Conservation (phyloP, 2,329 filamentous ascomycete genomes). For the Pseudogymnoascus sp. region DNA sequence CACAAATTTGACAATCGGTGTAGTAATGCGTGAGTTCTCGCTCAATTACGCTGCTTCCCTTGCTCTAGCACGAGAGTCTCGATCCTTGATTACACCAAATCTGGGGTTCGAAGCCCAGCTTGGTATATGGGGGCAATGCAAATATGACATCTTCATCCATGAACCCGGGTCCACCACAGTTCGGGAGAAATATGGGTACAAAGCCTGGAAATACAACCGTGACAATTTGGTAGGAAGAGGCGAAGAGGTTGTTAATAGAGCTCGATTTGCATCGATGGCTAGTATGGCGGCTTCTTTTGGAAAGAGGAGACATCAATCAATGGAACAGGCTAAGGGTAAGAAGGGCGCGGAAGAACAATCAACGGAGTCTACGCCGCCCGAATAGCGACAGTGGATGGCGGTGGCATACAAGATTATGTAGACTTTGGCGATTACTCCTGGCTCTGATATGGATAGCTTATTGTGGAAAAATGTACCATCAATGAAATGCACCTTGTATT, state of each 20-base stretch:
- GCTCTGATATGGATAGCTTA: too few species aligned
- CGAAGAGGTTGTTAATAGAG: constrained; percentile 13
- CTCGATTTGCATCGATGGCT: constrained; percentile 11
- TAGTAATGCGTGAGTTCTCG: constrained; percentile 20
- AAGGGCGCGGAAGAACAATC: not conserved
- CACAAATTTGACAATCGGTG: not conserved
- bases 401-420: not conserved
- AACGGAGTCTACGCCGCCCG: not conserved
- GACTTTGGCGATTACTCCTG: not conserved
- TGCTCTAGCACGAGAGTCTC: constrained; percentile 15
- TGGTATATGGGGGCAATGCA: constrained; percentile 16
- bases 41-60: constrained; percentile 16
- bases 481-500: too few species aligned
- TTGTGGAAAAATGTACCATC: too few species aligned
- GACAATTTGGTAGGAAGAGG: constrained; percentile 9
- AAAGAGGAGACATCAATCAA: constrained; percentile 10
- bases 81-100: constrained; percentile 19
- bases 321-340: not conserved
- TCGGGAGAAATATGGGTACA: constrained; percentile 14
- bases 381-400: not conserved
- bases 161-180: not conserved
- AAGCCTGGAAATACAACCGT: constrained; percentile 11
- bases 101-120: constrained; percentile 20
- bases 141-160: constrained; percentile 5
- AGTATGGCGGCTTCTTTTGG: constrained; percentile 10